Evolutionary conservation across 192 early-diverging fungal species (phyloP), one percentile per base, ranked within the genome.

Genomic region (Entomortierella chlamydospora): DNA sequence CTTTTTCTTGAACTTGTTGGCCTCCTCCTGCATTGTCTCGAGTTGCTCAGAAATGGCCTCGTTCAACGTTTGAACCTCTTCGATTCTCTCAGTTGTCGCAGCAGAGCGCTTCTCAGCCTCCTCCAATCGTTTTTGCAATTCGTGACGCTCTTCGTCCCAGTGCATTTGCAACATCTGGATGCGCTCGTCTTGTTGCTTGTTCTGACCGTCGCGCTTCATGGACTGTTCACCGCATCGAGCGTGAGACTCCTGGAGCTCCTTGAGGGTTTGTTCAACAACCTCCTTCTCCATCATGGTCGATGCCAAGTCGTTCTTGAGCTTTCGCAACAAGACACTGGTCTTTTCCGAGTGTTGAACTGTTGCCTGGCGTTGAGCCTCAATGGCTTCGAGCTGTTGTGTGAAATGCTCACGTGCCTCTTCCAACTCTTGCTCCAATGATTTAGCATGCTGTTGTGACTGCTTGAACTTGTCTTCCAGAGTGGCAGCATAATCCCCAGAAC

Each of bases 311-410:
- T 70, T 70, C 63, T 70, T 79, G 25, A 79, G 30, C 52, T 79
- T 79, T n/a, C 76, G 34, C 18, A 70, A 34, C 61, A 79, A 37
- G 8, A 30, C 0, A 22, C 50, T 47, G 2, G 76, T 70, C 57
- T 79, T 79, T 33, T 79, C 76, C 2, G 76, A 64, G 47, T 79
- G 76, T 34, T 77, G 78, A 18, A 49, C 69, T 23, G 74, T 68
- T 1, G 73, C 55, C 34, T 72, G 54, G 20, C 73, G 68, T 23
- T 76, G 68, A 45, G 72, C 57, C 17, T 81, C 72, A 43, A 70
- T 60, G 30, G 42, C 13, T 22, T 79, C 76, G 25, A 78, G 22
- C 23, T 78, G 66, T 23, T 64, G 65, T 1, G 61, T 49, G 23
- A 64, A 64, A 55, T 70, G 52, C 5, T 56, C 60, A 2, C 62